Evolutionary conservation across 2,329 filamentous ascomycete genomes (phyloP).

Genomic region (Rhytidhysteron rufulum): DNA sequence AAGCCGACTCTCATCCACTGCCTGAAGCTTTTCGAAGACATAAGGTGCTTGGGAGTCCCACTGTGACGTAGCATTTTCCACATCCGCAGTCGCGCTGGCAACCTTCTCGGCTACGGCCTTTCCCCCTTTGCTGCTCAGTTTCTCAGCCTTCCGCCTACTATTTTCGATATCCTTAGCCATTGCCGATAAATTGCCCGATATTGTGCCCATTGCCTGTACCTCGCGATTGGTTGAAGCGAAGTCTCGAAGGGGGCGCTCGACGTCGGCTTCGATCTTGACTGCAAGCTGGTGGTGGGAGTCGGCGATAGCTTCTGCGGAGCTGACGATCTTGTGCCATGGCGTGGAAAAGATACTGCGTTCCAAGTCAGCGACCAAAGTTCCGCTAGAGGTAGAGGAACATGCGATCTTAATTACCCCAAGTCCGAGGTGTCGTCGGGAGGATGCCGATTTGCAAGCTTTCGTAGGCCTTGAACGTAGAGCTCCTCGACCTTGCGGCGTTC

Average conservation of each 20-base stretch:
- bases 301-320: slow-evolving; percentile 75
- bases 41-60: slow-evolving; percentile 96
- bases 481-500: slow-evolving; percentile 92
- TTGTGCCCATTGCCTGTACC: slow-evolving; percentile 73
- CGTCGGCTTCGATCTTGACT: slow-evolving; percentile 78
- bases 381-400: too few species aligned
- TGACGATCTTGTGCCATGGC: slow-evolving; percentile 85
- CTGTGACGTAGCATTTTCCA: slow-evolving; percentile 75
- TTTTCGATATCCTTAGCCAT: slow-evolving; percentile 83
- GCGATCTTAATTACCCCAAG: slow-evolving; percentile 70
- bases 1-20: slow-evolving; percentile 80
- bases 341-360: slow-evolving; percentile 73
- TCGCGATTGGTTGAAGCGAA: slow-evolving; percentile 71
- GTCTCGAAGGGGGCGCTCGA: slow-evolving; percentile 76
- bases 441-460: slow-evolving; percentile 72
- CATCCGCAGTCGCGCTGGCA: slow-evolving; percentile 65
- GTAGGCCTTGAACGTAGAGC: slow-evolving; percentile 75
- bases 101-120: slow-evolving; percentile 75
- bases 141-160: slow-evolving; percentile 81
- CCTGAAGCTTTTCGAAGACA: slow-evolving; percentile 89
- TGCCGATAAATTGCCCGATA: slow-evolving; percentile 73
- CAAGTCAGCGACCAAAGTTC: slow-evolving; percentile 21
- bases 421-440: slow-evolving; percentile 73
- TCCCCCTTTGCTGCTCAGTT: slow-evolving; percentile 72
- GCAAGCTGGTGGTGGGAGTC: slow-evolving; percentile 79